Base-by-base conservation (phyloP, 116 monocot genomes). In the Posidonia oceanica region DNA sequence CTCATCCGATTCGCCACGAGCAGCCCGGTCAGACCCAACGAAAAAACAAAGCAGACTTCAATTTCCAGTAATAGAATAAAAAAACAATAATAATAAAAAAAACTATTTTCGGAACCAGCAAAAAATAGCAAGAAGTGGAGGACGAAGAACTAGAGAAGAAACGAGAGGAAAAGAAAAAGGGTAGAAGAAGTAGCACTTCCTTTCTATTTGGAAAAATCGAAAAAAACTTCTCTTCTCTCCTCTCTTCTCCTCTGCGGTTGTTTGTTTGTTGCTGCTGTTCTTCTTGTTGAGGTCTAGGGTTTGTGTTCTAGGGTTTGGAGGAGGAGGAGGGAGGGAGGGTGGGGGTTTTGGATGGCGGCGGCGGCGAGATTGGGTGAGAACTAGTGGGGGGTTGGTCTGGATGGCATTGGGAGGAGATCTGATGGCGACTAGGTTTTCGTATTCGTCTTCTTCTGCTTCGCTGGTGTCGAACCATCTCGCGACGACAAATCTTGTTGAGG, bases 391-490 rank as follows among this genome's bases (percentile, higher is more conserved):
- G 20, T 41, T 53, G 44, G 48, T 39, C 71, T 80, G 53, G 75
- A 96, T 96, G 96, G 89, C 96, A 83, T 88, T 96, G 83, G 95
- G 96, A 64, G 87, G 96, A 64, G 87, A 96, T 89, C 78, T 84
- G 75, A 91, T 96, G 96, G 86, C 82, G 41, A 81, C 91, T 5
- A 68, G 91, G 44, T 77, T 86, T 52, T 79, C 88, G 2, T 80
- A 78, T 48, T 79, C 84, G 4, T 85, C 95, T 39, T 37, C 86
- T 38, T 66, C 68, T 17, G 44, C 54, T 41, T 63, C 71, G 8
- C 41, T 52, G 11, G 29, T 56, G 14, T 68, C 68, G 42, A 22
- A 21, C 39, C 42, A 63, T 56, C 8, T n/a, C 12, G 10, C 21
- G 20, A 8, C 7, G 23, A 16, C 64, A n/a, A 52, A 61, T 62